Base-by-base conservation (phyloP, 2,329 filamentous ascomycete genomes). In the Orbilia blumenaviensis region DNA sequence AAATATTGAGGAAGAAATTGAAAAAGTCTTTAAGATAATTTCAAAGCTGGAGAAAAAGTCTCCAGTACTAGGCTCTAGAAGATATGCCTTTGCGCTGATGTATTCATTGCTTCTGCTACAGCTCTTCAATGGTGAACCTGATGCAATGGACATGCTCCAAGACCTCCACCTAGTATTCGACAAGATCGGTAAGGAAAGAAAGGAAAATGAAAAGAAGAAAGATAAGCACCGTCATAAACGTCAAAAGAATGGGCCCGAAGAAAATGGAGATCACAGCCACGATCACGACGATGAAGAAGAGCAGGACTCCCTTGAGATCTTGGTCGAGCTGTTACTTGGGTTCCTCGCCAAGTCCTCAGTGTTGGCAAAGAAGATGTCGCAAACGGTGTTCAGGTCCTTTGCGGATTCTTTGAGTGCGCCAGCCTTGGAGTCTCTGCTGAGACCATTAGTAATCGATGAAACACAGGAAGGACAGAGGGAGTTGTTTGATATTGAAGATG, bases 291-390 rank as follows among this genome's bases (percentile, higher is more conserved):
- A 88, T 78, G 83, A 88, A 81, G 81, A 84, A 41, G 85, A 88
- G 79, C 83, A 84, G 0, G 88, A 87, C 5, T 85, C 86, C 9
- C 91, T 92, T 0, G 89, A 92, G 80, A 87, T 92, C 25, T 84
- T 97, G 7, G 89, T 97, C 1, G 95, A 98, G 81, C 91, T 98
- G 61, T 83, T 99, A 6, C 85, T 98, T n/a, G 92, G 92, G 62
- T 93, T 98, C 84, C 88, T 96, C 1, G 92, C 93, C 0, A 92
- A 93, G 77, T 92, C 91, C 2, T 97, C 94, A 0, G 89, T 90
- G 8, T 85, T 98, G 61, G 92, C 96, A 85, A 89, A 93, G 29
- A 92, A 94, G 80, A 90, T 96, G 63, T 92, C 93, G 4, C 90
- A 94, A 81, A 91, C 95, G 80, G 93, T 96, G 0, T 98, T 98